These are phyloP conservation scores for Monosporascus sp. DNA, from an alignment of 2,329 filamentous ascomycete genomes.

Conservation along the genomic window DNA sequence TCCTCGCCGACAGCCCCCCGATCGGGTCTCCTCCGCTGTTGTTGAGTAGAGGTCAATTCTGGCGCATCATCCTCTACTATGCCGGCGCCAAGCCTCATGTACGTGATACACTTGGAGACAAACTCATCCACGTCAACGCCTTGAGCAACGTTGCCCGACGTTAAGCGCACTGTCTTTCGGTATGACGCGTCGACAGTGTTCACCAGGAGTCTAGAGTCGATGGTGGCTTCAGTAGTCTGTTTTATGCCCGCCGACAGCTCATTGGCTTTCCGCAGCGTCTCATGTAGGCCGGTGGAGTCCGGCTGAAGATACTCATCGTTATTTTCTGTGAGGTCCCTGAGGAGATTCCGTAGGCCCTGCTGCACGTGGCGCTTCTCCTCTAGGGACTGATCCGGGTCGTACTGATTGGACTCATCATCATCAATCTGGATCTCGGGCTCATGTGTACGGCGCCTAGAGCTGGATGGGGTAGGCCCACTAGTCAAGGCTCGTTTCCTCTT, in stretches of 20 bases:
- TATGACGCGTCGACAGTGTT: slow-evolving; percentile 73
- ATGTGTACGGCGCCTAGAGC: slow-evolving; percentile 23
- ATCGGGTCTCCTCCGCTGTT: slow-evolving; percentile 34
- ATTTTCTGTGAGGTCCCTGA: slow-evolving; percentile 55
- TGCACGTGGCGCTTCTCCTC: slow-evolving; percentile 68
- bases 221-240: slow-evolving; percentile 84
- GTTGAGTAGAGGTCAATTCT: slow-evolving; percentile 45
- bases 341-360: slow-evolving; percentile 63
- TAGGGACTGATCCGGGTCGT: slow-evolving; percentile 78
- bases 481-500: slow-evolving; percentile 26
- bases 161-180: slow-evolving; percentile 69
- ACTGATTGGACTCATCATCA: slow-evolving; percentile 39
- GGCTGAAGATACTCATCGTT: slow-evolving; percentile 64
- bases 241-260: slow-evolving; percentile 62
- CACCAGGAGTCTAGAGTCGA: slow-evolving; percentile 83
- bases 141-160: slow-evolving; percentile 64
- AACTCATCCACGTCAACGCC: slow-evolving; percentile 89
- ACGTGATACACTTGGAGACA: slow-evolving; percentile 81
- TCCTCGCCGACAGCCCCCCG: slow-evolving; percentile 36
- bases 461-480: slow-evolving; percentile 21
- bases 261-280: slow-evolving; percentile 63
- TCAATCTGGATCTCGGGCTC: slow-evolving; percentile 17
- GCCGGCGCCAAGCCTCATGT: slow-evolving; percentile 67
- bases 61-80: slow-evolving; percentile 45
- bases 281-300: slow-evolving; percentile 58